A percentile compares a stretch with the other conserved stretches of the same genome.
These are phyloP conservation scores for Helotiales sp. DNA, from an alignment of 2,329 filamentous ascomycete species.

Conservation along the genomic window DNA sequence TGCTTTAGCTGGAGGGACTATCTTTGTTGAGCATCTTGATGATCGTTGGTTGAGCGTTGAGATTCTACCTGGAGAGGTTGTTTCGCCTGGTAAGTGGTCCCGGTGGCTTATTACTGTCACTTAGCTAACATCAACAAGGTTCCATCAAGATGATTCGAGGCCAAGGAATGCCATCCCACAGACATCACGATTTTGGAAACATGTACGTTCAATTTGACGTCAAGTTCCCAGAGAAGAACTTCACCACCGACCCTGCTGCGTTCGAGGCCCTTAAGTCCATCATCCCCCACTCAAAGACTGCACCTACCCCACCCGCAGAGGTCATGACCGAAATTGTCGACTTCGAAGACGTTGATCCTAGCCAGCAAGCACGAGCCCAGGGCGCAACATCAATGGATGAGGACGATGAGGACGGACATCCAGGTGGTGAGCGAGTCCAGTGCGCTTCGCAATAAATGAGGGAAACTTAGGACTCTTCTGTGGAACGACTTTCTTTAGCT, in stretches of 20 bases:
- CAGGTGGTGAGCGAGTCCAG: conserved; percentile 73
- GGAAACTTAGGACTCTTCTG: too few relatives aligned
- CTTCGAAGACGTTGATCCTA: conserved; percentile 79
- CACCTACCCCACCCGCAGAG: conserved; percentile 70
- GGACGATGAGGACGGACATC: conserved; percentile 75
- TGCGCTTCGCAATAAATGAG: conserved; percentile 77
- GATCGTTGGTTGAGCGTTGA: conserved; percentile 95
- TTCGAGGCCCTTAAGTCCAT: conserved; percentile 81
- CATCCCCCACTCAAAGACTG: conserved; percentile 67
- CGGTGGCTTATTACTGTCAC: conserved; percentile 14
- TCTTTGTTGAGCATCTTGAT: conserved; percentile 95
- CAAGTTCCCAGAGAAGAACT: conserved; percentile 87
- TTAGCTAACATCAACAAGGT: conserved; percentile 53
- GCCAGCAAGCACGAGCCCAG: conserved; percentile 66
- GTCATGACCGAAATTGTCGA: conserved; percentile 90
- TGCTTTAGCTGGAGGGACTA: conserved; percentile 84
- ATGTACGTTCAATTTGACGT: conserved; percentile 97
- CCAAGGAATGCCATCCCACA: conserved; percentile 95
- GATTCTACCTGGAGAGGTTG: conserved; percentile 91
- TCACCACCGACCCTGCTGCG: conserved; percentile 64
- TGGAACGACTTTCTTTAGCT: conserved; percentile 11
- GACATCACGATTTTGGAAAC: conserved; percentile 95
- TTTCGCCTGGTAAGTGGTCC: conserved; percentile 74
- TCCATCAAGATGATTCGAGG: conserved; percentile 91
- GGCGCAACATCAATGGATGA: conserved; percentile 68